A percentile compares a stretch with the other conserved stretches of the same genome.
These are phyloP conservation scores for Kluyveromyces sp. DNA, from an alignment of 1,139 yeast species.

Conservation along the genomic window DNA sequence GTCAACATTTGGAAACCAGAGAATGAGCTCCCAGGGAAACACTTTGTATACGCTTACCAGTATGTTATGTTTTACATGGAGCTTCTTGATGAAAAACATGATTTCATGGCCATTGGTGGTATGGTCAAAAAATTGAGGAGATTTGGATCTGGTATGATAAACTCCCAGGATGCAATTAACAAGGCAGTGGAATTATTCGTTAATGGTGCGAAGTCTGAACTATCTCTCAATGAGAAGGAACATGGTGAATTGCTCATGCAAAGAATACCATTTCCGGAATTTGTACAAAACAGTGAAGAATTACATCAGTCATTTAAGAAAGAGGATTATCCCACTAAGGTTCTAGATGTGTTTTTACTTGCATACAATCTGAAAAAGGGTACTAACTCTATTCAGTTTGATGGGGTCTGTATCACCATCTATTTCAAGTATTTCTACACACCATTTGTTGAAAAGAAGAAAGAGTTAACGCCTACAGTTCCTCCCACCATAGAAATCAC, in stretches of 20 bases:
- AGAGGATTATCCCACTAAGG: constrained; percentile 13
- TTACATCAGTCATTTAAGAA: constrained; percentile 14
- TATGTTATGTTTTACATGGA: constrained; percentile 61
- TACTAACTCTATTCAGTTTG: constrained; percentile 27
- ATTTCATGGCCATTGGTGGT: constrained; percentile 49
- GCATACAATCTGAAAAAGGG: constrained; percentile 28
- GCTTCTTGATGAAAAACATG: constrained; percentile 46
- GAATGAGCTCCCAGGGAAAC: constrained; percentile 85
- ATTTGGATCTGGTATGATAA: constrained; percentile 62
- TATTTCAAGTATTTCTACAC: constrained; percentile 25
- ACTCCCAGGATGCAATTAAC: constrained; percentile 24
- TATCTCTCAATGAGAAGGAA: constrained; percentile 21
- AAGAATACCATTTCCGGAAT: constrained; percentile 19
- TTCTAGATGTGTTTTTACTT: constrained; percentile 18
- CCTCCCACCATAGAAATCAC: background rate
- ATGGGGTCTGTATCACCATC: constrained; percentile 24
- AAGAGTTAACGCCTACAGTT: constrained; percentile 6
- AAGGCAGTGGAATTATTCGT: constrained; percentile 19
- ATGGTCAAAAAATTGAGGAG: constrained; percentile 67
- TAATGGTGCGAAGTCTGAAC: constrained; percentile 13
- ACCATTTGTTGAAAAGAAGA: constrained; percentile 14
- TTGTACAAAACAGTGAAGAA: constrained; percentile 17
- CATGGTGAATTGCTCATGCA: constrained; percentile 23
- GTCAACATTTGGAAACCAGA: constrained; percentile 93
- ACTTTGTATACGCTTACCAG: constrained; percentile 67